Conservation (phyloP, 352 stramenopile genomes). For the Globisporangium apiculatum region DNA sequence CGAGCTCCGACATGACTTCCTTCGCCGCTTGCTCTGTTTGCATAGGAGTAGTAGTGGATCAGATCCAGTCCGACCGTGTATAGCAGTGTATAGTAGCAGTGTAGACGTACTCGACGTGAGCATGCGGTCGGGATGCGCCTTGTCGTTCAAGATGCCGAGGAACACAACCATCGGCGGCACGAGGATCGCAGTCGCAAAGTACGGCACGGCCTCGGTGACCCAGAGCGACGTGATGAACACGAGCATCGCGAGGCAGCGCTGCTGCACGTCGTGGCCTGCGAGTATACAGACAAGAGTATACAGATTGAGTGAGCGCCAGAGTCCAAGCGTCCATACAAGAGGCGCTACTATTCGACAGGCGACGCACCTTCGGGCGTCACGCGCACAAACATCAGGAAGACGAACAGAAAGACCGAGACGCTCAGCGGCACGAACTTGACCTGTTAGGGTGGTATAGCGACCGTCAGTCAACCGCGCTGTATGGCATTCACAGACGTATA, state of each 20-base stretch:
- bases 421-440: slow-evolving; percentile 75
- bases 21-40: slow-evolving; percentile 68
- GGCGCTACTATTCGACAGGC: neutral
- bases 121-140: slow-evolving; percentile 55
- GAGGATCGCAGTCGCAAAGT: slow-evolving; percentile 88
- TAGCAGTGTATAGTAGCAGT: neutral
- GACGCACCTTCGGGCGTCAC: slow-evolving; percentile 62
- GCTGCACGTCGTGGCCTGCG: slow-evolving; percentile 69
- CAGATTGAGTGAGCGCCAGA: neutral
- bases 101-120: slow-evolving; percentile 58
- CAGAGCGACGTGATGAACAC: slow-evolving; percentile 88
- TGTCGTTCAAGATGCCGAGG: slow-evolving; percentile 84
- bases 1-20: slow-evolving; percentile 83
- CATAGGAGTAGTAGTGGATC: slow-evolving; percentile 2
- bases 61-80: neutral
- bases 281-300: neutral
- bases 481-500: neutral
- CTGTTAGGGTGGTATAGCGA: slow-evolving; percentile 12
- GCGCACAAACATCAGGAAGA: slow-evolving; percentile 64
- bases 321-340: too few species aligned
- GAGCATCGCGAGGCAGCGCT: slow-evolving; percentile 85
- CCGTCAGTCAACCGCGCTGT: neutral
- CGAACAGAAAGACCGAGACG: slow-evolving; percentile 67
- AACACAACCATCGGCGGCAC: slow-evolving; percentile 87
- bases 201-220: slow-evolving; percentile 88